Conservation (phyloP, 2,329 filamentous ascomycete genomes). For the Arthrocladium fulminans region DNA sequence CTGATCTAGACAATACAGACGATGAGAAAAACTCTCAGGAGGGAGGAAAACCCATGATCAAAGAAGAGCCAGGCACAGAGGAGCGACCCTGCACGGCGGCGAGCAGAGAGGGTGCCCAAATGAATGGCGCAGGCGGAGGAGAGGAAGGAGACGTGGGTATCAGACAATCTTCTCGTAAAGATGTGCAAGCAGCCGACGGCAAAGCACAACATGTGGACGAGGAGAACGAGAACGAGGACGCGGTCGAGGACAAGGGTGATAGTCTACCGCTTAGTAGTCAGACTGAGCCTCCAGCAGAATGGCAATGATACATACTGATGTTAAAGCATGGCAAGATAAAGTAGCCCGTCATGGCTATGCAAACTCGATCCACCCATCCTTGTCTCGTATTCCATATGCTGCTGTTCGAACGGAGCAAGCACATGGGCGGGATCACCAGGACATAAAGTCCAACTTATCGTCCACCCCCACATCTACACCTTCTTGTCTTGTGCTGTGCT, state of each 20-base stretch:
- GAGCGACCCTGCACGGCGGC: not conserved
- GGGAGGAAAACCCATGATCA: not conserved
- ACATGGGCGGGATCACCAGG: too few species aligned
- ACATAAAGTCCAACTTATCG: too few species aligned
- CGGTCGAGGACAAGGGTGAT: not conserved
- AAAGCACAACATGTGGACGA: slow-evolving; percentile 12
- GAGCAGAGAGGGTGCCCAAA: not conserved
- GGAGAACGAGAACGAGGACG: not conserved
- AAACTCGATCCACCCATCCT: too few species aligned
- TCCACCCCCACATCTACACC: too few species aligned
- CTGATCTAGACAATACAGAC: slow-evolving; percentile 10
- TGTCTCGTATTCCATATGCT: too few species aligned
- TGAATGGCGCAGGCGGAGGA: slow-evolving; percentile 21
- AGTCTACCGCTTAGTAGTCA: slow-evolving; percentile 6
- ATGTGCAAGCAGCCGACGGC: not conserved
- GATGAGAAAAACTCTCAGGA: not conserved
- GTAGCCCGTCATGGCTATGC: too few species aligned
- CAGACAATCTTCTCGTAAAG: not conserved
- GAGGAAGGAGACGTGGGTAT: slow-evolving; percentile 30
- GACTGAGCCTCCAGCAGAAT: slow-evolving; percentile 8
- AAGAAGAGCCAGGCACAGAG: not conserved
- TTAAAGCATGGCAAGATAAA: too few species aligned
- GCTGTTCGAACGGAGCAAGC: too few species aligned
- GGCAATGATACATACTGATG: too few species aligned
- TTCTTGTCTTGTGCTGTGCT: too few species aligned